Evolutionary conservation across 192 early-diverging fungal species (phyloP).

Genomic region (Backusella morwellensis): DNA sequence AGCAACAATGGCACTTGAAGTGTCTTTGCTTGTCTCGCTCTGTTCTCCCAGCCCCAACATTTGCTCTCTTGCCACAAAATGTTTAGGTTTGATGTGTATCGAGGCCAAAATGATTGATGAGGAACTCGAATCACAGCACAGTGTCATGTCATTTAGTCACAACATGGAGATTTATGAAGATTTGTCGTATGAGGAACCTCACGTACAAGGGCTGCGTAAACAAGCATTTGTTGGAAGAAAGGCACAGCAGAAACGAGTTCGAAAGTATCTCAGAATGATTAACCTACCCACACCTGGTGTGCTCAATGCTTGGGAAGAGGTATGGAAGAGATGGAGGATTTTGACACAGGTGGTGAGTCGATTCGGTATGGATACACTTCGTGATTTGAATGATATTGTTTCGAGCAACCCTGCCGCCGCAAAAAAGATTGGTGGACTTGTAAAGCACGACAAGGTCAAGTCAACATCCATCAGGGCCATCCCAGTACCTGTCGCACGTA

Average conservation of each 20-base stretch:
- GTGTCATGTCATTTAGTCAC: conserved; percentile 21
- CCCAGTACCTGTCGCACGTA: not conserved
- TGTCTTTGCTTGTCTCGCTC: conserved; percentile 64
- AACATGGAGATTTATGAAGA: conserved; percentile 54
- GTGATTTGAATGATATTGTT: conserved; percentile 6
- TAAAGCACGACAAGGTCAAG: conserved; percentile 4
- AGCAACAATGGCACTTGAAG: conserved; percentile 63
- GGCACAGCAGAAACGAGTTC: conserved; percentile 72
- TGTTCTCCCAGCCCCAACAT: conserved; percentile 66
- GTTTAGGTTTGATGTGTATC: conserved; percentile 64
- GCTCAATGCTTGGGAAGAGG: conserved; percentile 78
- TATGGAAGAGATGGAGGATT: conserved; percentile 68
- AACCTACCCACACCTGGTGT: conserved; percentile 63
- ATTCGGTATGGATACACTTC: not conserved
- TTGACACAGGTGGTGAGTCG: conserved; percentile 36
- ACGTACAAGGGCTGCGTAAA: conserved; percentile 3
- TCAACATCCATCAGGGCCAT: not conserved
- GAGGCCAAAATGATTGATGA: conserved; percentile 65
- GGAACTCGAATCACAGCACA: not conserved
- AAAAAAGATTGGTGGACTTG: conserved; percentile 9
- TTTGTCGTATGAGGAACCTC: conserved; percentile 59
- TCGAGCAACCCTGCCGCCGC: not conserved
- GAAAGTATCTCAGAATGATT: conserved; percentile 61
- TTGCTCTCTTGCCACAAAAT: conserved; percentile 47
- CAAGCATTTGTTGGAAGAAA: conserved; percentile 47